Base-by-base conservation (phyloP, 176 grass and related monocot species). In the Puccinellia tenuiflora region DNA sequence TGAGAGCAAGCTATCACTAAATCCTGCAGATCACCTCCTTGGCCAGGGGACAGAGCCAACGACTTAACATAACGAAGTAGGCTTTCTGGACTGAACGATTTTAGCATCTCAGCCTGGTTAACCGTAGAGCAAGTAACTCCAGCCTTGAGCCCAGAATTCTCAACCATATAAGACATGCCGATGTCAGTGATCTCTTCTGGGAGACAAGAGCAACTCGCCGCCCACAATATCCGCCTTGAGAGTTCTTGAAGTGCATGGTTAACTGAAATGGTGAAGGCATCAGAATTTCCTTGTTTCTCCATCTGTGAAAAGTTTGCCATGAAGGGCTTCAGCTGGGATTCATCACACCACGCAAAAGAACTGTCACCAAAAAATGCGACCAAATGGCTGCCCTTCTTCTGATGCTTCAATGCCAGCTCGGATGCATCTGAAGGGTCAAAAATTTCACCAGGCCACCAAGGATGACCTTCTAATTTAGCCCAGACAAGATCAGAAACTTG, bases 401-500 rank as follows among this genome's bases (percentile, higher is more conserved):
- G 88, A 57, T 91, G 76, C 59, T 85, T 82, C 74, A 90, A 34
- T 65, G 90, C 93, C 54, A 90, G 52, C 13, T 88, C 86, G 39
- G 93, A 95, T 75, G 90, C 93, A 88, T 90, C 65, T 30, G 90
- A 90, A 70, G 88, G 79, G 78, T 95, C 88, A 18, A 90, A 86
- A 52, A 92, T 95, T 71, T 90, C 88, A 71, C 88, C 93, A 84
- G 90, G 93, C 93, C 93, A 95, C 93, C 93, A 95, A 84, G 88
- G 88, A 81, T 85, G 83, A n/a, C 85, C 83, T 80, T 88, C 81
- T 13, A 95, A 38, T 79, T 95, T 90, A 47, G 56, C 73, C 93
- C 93, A 95, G 26, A 95, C 90, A 54, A 95, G 83, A 95, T 86
- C 83, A 84, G 88, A 92, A 69, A 80, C 53, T 40, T 9, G 63